A percentile compares a stretch with the other conserved stretches of the same genome.
Evolutionary conservation across 805 yeast genomes (phyloP).

Genomic region (Komagataella pastoris): DNA sequence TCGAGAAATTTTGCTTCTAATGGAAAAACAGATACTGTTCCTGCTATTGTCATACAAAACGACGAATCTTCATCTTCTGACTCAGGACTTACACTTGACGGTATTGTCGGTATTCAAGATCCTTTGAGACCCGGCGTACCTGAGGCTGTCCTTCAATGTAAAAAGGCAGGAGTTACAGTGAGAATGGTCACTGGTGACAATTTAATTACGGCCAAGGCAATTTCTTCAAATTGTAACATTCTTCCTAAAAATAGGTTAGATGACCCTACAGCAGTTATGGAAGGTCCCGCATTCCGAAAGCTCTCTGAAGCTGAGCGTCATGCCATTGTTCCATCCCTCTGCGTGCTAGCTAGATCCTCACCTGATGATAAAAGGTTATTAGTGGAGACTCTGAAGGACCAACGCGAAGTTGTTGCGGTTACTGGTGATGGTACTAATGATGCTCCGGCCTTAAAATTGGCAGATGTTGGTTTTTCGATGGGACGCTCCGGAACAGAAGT

Average conservation of each 20-base stretch:
- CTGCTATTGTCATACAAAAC: conserved; percentile 16
- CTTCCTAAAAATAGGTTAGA: conserved; percentile 35
- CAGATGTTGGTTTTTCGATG: conserved; percentile 97
- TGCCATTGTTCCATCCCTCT: conserved; percentile 54
- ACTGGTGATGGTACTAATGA: conserved; percentile 99
- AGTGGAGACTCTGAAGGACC: conserved; percentile 64
- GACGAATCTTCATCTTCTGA: conserved; percentile 5
- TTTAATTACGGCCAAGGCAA: conserved; percentile 80
- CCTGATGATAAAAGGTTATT: conserved; percentile 90
- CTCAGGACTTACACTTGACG: conserved; percentile 41
- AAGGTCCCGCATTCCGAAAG: conserved; percentile 82
- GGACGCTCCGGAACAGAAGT: conserved; percentile 98
- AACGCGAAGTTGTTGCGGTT: conserved; percentile 94
- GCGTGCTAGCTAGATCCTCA: conserved; percentile 85
- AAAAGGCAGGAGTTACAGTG: conserved; percentile 84
- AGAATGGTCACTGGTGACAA: conserved; percentile 99
- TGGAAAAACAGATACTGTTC: conserved; percentile 1
- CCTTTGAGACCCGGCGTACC: conserved; percentile 85
- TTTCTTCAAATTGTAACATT: conserved; percentile 79
- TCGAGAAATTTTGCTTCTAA: conserved; percentile 8
- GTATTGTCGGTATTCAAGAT: conserved; percentile 87
- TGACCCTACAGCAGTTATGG: conserved; percentile 60
- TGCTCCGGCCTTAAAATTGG: conserved; percentile 92
- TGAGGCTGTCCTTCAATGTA: conserved; percentile 80
- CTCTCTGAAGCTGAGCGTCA: conserved; percentile 43